Evolutionary conservation across 345 rosid species (phyloP).

Genomic region (Lepidium sativum): DNA sequence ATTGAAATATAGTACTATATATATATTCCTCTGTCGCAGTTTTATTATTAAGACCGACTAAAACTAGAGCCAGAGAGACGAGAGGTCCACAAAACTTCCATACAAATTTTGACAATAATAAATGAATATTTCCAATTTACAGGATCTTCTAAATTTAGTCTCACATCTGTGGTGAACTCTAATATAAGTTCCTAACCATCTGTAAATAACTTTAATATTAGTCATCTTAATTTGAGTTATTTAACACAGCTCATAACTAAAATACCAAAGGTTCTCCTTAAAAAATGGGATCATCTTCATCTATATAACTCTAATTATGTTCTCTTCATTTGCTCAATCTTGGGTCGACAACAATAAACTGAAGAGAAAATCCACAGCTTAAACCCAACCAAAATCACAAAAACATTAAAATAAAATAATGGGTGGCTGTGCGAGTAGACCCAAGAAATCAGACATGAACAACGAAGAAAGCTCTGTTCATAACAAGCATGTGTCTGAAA

Average conservation of each 20-base stretch:
- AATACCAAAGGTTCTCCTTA: constrained; percentile 3
- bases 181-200: neutral
- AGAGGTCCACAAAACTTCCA: too few relatives aligned
- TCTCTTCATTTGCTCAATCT: constrained; percentile 21
- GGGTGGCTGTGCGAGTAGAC: constrained; percentile 57
- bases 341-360: constrained; percentile 16
- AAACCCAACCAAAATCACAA: constrained; percentile 20
- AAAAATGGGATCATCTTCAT: constrained; percentile 3
- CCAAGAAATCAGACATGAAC: constrained; percentile 33
- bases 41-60: too few relatives aligned
- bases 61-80: too few relatives aligned
- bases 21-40: too few relatives aligned
- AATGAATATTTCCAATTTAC: too few relatives aligned
- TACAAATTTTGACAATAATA: too few relatives aligned
- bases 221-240: neutral
- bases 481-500: constrained; percentile 18
- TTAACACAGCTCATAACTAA: neutral
- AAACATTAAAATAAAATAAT: constrained; percentile 12
- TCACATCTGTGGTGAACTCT: neutral
- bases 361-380: constrained; percentile 25
- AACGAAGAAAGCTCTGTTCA: constrained; percentile 24
- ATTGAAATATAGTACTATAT: too few relatives aligned
- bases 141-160: constrained; percentile 2
- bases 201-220: constrained; percentile 17
- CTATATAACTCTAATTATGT: constrained; percentile 13